Evolutionary conservation across 257 asterid genomes (phyloP).

Genomic region (Datura wrightii): DNA sequence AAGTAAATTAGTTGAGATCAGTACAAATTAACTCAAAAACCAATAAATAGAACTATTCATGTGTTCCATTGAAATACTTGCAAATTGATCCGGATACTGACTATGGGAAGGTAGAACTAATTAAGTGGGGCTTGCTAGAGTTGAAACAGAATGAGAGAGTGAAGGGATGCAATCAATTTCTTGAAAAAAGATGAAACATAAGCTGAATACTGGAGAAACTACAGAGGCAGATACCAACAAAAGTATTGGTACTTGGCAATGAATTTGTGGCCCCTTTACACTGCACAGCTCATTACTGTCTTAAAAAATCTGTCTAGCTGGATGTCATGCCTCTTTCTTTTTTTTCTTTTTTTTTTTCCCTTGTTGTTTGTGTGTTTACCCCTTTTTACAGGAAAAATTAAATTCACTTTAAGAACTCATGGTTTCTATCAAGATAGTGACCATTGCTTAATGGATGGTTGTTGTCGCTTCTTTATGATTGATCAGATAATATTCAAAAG

Average conservation of each 20-base stretch:
- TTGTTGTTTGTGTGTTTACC: neutral
- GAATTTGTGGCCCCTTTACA: slow-evolving; percentile 61
- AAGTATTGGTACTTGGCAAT: slow-evolving; percentile 47
- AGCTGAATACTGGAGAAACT: slow-evolving; percentile 38
- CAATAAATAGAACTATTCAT: neutral
- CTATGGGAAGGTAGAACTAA: neutral
- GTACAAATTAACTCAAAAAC: neutral
- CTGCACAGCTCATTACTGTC: slow-evolving; percentile 55
- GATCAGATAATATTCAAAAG: slow-evolving; percentile 30
- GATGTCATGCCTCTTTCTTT: slow-evolving; percentile 39
- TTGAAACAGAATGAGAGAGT: neutral
- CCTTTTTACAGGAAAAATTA: slow-evolving; percentile 31
- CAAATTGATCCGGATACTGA: neutral
- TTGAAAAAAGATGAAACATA: neutral
- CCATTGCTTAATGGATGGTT: slow-evolving; percentile 66
- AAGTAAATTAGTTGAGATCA: neutral
- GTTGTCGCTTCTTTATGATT: slow-evolving; percentile 70
- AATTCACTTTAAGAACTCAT: slow-evolving; percentile 27
- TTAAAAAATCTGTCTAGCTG: slow-evolving; percentile 55
- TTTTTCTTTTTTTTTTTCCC: neutral
- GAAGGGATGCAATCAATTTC: slow-evolving; percentile 19
- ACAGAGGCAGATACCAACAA: slow-evolving; percentile 24
- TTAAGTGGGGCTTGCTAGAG: neutral
- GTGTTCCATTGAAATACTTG: neutral
- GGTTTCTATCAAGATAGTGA: slow-evolving; percentile 58